phyloP scores from a whole-genome alignment of 2,329 filamentous ascomycete genomes.

The Fusarium verrucosum region DNA sequence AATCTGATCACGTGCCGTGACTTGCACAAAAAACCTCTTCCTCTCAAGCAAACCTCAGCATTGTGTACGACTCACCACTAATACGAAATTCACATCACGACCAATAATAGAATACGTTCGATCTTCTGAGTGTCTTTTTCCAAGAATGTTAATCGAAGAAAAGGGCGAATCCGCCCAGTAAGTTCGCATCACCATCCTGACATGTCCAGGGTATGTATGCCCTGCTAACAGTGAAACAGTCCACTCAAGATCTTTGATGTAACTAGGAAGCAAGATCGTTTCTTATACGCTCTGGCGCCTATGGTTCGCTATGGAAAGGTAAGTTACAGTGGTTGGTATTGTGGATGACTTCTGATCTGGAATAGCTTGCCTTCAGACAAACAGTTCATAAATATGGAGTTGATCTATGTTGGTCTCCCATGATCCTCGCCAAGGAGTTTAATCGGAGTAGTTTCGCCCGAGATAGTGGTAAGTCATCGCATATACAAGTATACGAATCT shows the following conservation, averaged over 20 bases:
- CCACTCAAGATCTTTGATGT: constrained; percentile 68
- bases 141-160: constrained; percentile 30
- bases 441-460: constrained; percentile 68
- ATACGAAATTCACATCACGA: background rate
- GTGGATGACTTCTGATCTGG: constrained; percentile 11
- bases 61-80: background rate
- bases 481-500: background rate
- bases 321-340: background rate
- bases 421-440: constrained; percentile 76
- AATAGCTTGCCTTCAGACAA: constrained; percentile 73
- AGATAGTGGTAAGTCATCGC: constrained; percentile 61
- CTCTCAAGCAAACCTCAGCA: background rate
- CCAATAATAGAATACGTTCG: background rate
- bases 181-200: constrained; percentile 2
- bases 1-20: constrained; percentile 26
- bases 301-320: constrained; percentile 74
- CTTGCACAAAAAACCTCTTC: constrained; percentile 37
- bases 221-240: constrained; percentile 48
- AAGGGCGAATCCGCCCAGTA: constrained; percentile 39
- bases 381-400: constrained; percentile 71
- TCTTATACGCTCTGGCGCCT: constrained; percentile 69
- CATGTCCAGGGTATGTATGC: constrained; percentile 39
- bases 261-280: constrained; percentile 60
- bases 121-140: background rate
- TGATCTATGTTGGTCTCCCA: constrained; percentile 76